Base-by-base conservation (phyloP, 306 rosid genomes). In the Leucaena leucocephala region DNA sequence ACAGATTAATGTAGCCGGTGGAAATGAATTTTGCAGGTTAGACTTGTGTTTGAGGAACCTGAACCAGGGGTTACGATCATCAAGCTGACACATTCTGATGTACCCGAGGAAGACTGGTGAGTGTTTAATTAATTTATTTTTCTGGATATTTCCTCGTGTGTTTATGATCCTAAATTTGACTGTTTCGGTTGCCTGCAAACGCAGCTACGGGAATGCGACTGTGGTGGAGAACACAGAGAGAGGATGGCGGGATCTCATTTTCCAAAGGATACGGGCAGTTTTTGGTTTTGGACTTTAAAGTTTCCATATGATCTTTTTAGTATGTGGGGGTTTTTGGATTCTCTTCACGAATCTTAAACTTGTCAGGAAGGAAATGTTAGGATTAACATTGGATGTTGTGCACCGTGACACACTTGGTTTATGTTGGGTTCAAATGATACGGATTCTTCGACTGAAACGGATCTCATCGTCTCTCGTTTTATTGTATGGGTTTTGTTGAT, bases 211-310 rank as follows among this genome's bases (percentile, higher is more conserved):
- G 54, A 95, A 95, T 79, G 88, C 97, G 6, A 95, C 98, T 42
- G 98, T 95, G 83, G 96, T 86, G 84, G 98, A 95, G 94, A 95
- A 95, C 81, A 95, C 98, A 0, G 98, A 95, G 80, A 90, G 97
- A 75, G 98, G 98, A 55, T 95, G 98, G 98, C 85, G 98, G 87
- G 99, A 95, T 81, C 98, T 87, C 34, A 93, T 95, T 8, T 95
- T 95, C 89, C 95, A 93, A 76, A 93, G 91, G 94, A 92, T 95
- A 59, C 87, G 98, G 50, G 99, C 98, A 2, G 99, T 90, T 57
- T 95, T 95, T 82, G 94, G 99, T 61, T 95, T 95, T 74, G 98
- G 99, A 77, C 87, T 95, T 50, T 94, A 84, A 92, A 62, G 34
- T 69, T 71, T 36, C 45, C 10, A 33, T 34, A 43, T 66, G 36